These are phyloP conservation scores for Trichoderma citrinoviride DNA, from an alignment of 2,329 filamentous ascomycete genomes.

Conservation along the genomic window DNA sequence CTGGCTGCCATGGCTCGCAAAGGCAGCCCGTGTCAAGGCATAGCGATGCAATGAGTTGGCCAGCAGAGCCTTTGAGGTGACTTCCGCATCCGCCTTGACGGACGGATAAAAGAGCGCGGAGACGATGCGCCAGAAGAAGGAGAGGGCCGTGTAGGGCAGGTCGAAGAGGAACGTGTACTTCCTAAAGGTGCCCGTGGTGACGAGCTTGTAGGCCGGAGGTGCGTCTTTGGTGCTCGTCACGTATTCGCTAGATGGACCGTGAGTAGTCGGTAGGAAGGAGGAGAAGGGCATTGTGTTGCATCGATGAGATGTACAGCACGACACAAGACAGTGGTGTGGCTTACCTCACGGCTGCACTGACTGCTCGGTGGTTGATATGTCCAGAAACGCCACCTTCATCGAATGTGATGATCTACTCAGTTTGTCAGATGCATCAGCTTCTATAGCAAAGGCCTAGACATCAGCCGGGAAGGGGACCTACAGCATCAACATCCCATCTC, in stretches of 20 bases:
- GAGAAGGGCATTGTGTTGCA: background rate
- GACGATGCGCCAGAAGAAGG: conserved; percentile 31
- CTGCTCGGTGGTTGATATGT: conserved; percentile 41
- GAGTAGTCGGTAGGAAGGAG: background rate
- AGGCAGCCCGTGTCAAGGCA: conserved; percentile 36
- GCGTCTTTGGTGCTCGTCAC: conserved; percentile 31
- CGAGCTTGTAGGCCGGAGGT: conserved; percentile 37
- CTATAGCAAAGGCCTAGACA: background rate
- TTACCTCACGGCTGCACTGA: conserved; percentile 40
- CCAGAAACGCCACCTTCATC: conserved; percentile 41
- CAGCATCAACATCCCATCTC: conserved; percentile 37
- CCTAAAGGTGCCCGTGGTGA: conserved; percentile 35
- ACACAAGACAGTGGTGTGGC: conserved; percentile 12
- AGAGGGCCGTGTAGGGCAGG: conserved; percentile 38
- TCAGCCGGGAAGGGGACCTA: conserved; percentile 2
- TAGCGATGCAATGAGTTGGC: conserved; percentile 40
- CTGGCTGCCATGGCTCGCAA: conserved; percentile 39
- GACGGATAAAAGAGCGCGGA: conserved; percentile 26
- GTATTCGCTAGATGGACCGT: conserved; percentile 29
- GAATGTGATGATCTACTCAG: conserved; percentile 39
- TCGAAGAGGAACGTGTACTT: conserved; percentile 41
- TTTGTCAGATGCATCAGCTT: conserved; percentile 1
- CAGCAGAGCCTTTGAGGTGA: conserved; percentile 33
- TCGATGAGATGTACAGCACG: background rate
- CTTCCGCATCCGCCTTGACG: conserved; percentile 16